Base-by-base conservation (phyloP, 331 rosid species). In the Erythrophleum ivorense region DNA sequence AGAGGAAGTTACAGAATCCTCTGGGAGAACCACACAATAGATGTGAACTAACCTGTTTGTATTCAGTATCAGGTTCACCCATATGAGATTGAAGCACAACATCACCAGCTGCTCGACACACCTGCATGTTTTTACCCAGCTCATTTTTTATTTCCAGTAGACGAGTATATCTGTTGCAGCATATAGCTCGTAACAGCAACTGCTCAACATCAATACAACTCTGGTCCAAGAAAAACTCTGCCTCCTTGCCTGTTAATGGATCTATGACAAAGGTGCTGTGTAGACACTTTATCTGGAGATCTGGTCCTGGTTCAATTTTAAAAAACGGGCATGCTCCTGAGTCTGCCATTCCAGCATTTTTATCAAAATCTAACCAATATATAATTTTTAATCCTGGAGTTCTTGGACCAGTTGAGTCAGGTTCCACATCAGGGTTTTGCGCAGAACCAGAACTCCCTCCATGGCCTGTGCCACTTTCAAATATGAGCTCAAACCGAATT, bases 201-300 rank as follows among this genome's bases (percentile, higher is more conserved):
- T 91, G 82, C 91, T 96, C 99, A 77, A 94, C 99, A 82, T 94
- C 99, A 73, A 96, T 94, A 86, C 97, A 91, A 84, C 91, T 91
- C 86, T 90, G 97, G 80, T 94, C 97, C 87, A 96, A 89, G 53
- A 62, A 80, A 82, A 96, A 85, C 77, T 94, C 95, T 77, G 98
- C 97, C 82, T 92, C 98, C 89, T 89, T 94, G 84, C 93, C 94
- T 6, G 95, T 91, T 83, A 79, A 81, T 3, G 99, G 98, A 88
- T 96, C 99, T 84, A 96, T 91, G 67, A 90, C 95, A 87, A 96
- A 96, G 78, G 87, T 80, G 86, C 90, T 96, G 83, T 92, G 97
- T 77, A 85, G 55, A 86, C 97, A 96, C 84, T 88, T 96, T 78
- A 96, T 89, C 84, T 91, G 97, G 80, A 94, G 88, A 90, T 94